Evolutionary conservation across 345 rosid genomes (phyloP), one percentile per base, ranked within the genome.

Genomic region (Brassica napus): DNA sequence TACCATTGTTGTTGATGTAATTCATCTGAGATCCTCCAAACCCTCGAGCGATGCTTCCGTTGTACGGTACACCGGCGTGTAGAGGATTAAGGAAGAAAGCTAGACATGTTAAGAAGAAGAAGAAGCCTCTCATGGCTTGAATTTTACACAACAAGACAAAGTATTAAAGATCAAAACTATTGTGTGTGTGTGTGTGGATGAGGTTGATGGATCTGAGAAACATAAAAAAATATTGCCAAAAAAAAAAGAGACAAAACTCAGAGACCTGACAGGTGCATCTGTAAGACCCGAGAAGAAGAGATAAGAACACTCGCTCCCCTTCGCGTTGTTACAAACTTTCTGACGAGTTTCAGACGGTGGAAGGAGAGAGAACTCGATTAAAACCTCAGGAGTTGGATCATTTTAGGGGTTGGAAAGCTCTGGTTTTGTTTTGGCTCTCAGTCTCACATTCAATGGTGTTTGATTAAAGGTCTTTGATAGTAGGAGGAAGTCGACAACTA

Each of bases 21-120:
- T 77, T 86, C 99, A 95, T 93, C 62, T 78, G 89, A 83, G 96
- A 71, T 37, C 96, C 98, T 77, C 49, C 78, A 75, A 83, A 88
- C 6, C 83, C 89, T 0, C 88, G 91, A 37, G 8, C 0, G 64
- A 94, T 81, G 55, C 44, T 82, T 37, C 90, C 95, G 1, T 0
- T 60, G 7, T 0, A 60, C 28, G 28, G 83, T 74, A 71, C 15
- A 71, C 91, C 77, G 5, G 88, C 91, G 84, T 35, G 75, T 34
- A 83, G 83, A 69, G 75, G 54, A 58, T 83, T 79, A 14, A 81
- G 75, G n/a, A 76, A 23, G 67, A 81, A 54, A 24, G 82, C 15
- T 44, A 85, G 44, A 44, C 79, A 74, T 58, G 65, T 35, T 28
- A 79, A 4, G 34, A 88, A 35, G 11, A 49, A 14, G 66, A 81